Conservation (phyloP, 2,329 filamentous ascomycete species). For the Huntiella bhutanensis region DNA sequence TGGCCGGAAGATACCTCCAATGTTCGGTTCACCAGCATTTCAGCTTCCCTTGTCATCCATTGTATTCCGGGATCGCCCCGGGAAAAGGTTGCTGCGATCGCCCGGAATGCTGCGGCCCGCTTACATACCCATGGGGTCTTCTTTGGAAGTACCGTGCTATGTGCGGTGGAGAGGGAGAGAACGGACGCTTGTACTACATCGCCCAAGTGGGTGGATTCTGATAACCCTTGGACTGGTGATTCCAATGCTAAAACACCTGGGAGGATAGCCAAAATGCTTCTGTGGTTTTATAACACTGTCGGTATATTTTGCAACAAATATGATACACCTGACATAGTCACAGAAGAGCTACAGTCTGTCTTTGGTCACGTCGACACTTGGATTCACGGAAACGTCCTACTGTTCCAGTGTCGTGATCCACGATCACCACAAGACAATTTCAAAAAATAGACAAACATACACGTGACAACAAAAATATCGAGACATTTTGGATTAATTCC, state of each 20-base stretch:
- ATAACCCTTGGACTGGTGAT: not conserved
- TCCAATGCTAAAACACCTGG: not conserved
- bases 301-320: constrained; percentile 23
- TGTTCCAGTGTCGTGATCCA: constrained; percentile 17
- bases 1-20: constrained; percentile 16
- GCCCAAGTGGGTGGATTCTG: constrained; percentile 7
- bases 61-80: constrained; percentile 8
- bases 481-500: too few relatives aligned
- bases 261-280: constrained; percentile 9
- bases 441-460: too few relatives aligned
- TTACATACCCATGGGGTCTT: constrained; percentile 14
- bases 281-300: constrained; percentile 19
- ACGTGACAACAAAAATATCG: too few relatives aligned
- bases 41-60: constrained; percentile 7
- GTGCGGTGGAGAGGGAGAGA: constrained; percentile 6
- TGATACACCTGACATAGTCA: constrained; percentile 19
- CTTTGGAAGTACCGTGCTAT: constrained; percentile 16
- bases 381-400: constrained; percentile 20
- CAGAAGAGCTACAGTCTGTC: constrained; percentile 17
- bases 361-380: constrained; percentile 23
- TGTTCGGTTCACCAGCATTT: constrained; percentile 9
- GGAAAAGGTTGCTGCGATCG: constrained; percentile 5
- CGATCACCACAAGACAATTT: too few relatives aligned
- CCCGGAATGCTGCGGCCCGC: constrained; percentile 11
- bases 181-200: not conserved